phyloP scores from a whole-genome alignment of 352 stramenopile species.

The Pythium insidiosum region DNA sequence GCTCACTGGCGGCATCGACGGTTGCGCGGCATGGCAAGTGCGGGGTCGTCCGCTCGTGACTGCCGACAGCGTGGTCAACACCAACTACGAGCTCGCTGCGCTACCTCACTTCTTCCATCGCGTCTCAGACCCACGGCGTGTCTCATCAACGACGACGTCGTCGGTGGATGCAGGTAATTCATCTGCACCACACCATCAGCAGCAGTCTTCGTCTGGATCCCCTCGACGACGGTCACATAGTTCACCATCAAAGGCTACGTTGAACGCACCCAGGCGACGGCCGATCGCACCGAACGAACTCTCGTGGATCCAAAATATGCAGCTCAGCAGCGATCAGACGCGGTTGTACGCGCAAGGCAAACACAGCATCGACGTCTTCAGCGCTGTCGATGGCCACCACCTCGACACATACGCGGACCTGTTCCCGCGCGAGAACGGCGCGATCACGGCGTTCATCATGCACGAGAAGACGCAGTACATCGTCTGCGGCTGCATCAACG shows the following conservation, averaged over 20 bases:
- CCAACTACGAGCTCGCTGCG: constrained; percentile 47
- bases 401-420: constrained; percentile 47
- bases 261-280: constrained; percentile 1
- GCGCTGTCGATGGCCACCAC: constrained; percentile 26
- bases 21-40: constrained; percentile 52
- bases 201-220: too few species aligned
- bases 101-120: constrained; percentile 36
- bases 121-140: background rate
- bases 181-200: too few species aligned
- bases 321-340: constrained; percentile 30
- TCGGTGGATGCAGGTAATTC: too few species aligned
- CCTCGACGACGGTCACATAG: too few species aligned
- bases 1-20: constrained; percentile 52
- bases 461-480: constrained; percentile 64
- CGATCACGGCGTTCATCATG: constrained; percentile 53
- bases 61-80: constrained; percentile 33
- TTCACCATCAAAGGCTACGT: too few species aligned
- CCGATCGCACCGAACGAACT: constrained; percentile 2
- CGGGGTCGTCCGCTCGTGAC: constrained; percentile 29
- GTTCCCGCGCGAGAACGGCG: constrained; percentile 39
- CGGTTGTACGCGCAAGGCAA: constrained; percentile 41
- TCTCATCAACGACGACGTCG: too few species aligned
- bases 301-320: constrained; percentile 41
- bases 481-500: constrained; percentile 48
- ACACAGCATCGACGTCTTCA: constrained; percentile 49